Conservation (phyloP, 208 protist species). For the Leishmania major region DNA sequence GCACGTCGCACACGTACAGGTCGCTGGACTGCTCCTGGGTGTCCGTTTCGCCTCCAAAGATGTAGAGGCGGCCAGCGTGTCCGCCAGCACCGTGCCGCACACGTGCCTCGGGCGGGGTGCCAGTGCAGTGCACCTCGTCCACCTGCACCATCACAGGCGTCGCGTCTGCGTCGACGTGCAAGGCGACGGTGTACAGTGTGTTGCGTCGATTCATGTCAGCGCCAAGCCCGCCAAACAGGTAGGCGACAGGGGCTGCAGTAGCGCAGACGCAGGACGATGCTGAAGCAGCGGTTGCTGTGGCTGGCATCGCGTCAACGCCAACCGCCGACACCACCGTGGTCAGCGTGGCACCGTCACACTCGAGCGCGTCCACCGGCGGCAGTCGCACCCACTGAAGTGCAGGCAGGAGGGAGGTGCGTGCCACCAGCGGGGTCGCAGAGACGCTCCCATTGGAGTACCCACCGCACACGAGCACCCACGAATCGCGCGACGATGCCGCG, state of each 20-base stretch:
- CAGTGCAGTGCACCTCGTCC: constrained; percentile 30
- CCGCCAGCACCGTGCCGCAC: constrained; percentile 50
- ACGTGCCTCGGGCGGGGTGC: constrained; percentile 49
- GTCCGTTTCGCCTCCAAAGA: constrained; percentile 76
- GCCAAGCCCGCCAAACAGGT: constrained; percentile 82
- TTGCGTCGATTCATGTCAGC: constrained; percentile 43
- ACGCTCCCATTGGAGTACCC: constrained; percentile 71
- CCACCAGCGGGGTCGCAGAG: constrained; percentile 34
- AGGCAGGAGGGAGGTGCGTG: constrained; percentile 28
- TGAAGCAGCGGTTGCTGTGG: not conserved
- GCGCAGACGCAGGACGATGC: not conserved
- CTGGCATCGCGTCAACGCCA: not conserved
- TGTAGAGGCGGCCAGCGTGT: constrained; percentile 34
- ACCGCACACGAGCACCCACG: constrained; percentile 57
- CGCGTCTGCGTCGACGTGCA: constrained; percentile 7
- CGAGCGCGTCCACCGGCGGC: constrained; percentile 28
- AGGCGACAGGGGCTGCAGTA: constrained; percentile 25
- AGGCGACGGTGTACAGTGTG: constrained; percentile 28
- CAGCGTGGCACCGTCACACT: constrained; percentile 65
- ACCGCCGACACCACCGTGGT: constrained; percentile 26
- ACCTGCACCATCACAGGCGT: constrained; percentile 12
- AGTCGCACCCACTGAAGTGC: constrained; percentile 43
- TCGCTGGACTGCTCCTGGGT: constrained; percentile 52
- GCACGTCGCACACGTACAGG: constrained; percentile 38
- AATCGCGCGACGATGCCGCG: constrained; percentile 1